A percentile compares a stretch with the other conserved stretches of the same genome.
Evolutionary conservation across 768 basidiomycete genomes (phyloP).

Genomic region (Amanita pallidorosea): DNA sequence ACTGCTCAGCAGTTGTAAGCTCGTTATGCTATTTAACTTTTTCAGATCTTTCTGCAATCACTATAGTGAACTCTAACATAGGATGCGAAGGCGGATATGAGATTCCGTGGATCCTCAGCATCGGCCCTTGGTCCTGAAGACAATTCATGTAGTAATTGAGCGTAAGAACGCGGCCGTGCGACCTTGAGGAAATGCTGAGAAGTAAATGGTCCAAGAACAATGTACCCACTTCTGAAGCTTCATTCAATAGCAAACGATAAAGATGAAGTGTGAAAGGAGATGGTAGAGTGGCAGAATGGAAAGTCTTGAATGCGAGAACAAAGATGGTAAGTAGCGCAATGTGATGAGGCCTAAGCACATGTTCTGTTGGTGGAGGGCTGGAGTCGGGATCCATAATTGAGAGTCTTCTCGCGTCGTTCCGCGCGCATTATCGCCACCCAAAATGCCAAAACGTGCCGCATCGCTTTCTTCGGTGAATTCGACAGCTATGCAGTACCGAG

Average conservation of each 20-base stretch:
- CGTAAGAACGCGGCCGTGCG: constrained; percentile 46
- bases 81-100: constrained; percentile 35
- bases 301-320: constrained; percentile 52
- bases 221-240: constrained; percentile 55
- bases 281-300: constrained; percentile 41
- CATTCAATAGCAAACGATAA: constrained; percentile 55
- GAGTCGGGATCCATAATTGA: constrained; percentile 25
- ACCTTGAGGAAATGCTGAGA: constrained; percentile 29
- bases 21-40: constrained; percentile 29
- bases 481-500: not conserved
- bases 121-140: constrained; percentile 34
- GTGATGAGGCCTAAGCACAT: constrained; percentile 70
- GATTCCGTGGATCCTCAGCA: constrained; percentile 26
- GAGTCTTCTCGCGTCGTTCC: not conserved
- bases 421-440: constrained; percentile 5
- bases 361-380: constrained; percentile 50
- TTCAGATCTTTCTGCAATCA: not conserved
- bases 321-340: constrained; percentile 57
- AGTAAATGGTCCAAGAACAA: not conserved
- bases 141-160: constrained; percentile 35
- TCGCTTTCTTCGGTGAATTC: constrained; percentile 17
- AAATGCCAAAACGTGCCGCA: constrained; percentile 23
- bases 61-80: constrained; percentile 12
- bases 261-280: constrained; percentile 49
- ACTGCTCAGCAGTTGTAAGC: constrained; percentile 43